Base-by-base conservation (phyloP, 495 filamentous ascomycete species). In the Aspergillus indologenus region DNA sequence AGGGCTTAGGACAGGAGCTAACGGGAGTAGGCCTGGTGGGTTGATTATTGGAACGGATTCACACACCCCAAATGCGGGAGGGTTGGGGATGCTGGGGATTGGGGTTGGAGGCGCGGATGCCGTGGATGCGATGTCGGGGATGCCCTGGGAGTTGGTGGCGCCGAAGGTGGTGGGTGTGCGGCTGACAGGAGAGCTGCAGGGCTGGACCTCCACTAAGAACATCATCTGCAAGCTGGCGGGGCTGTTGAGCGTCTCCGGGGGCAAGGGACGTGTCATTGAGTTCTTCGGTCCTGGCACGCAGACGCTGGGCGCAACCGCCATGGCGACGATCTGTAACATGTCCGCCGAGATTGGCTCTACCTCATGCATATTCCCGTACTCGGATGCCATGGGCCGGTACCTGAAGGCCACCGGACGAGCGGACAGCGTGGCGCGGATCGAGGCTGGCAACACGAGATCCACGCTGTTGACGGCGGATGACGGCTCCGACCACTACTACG, bases 91-190 rank as follows among this genome's bases (percentile, higher is more conserved):
- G 90, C 81, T 80, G 56, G 90, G 90, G 56, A 92, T 96, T 68
- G 91, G 91, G 79, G 91, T 95, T 54, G 91, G 91, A 71, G 91
- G 91, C 75, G 90, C 91, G 64, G 91, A 96, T 79, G 91, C 91
- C 48, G 91, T 96, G 50, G 91, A 96, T 75, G 91, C 92, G 60
- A 95, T 95, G 91, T 90, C 89, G 54, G 87, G 89, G 71, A 83
- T 93, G 57, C 90, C 90, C 20, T 95, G 91, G 91, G 91, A 96
- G 71, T 75, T 96, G 57, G 93, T 94, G 78, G 90, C 91, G 20
- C 91, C 91, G 24, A 94, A 93, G 75, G 79, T 93, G 47, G 90
- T 94, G 71, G 91, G 91, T 80, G 85, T 96, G 47, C 88, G 85
- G 72, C 82, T 96, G 20, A 92, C 89, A 53, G 91, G 91, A 45